Evolutionary conservation across 2,329 filamentous ascomycete species (phyloP).

Genomic region (Zymoseptoria brevis): DNA sequence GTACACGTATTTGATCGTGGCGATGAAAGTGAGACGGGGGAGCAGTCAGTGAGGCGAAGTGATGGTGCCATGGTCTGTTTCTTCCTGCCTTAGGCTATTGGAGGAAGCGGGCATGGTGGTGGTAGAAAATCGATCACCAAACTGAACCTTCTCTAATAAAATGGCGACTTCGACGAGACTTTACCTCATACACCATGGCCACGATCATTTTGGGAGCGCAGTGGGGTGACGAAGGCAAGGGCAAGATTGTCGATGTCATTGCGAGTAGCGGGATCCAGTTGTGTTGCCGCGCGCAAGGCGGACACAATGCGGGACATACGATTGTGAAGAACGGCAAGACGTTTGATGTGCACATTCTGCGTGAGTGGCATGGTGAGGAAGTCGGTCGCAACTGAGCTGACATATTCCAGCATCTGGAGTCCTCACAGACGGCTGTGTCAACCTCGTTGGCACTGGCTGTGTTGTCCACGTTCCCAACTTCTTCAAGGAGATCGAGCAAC

Average conservation of each 20-base stretch:
- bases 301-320: conserved; percentile 52
- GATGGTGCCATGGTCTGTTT: not conserved
- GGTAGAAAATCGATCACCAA: conserved; percentile 1
- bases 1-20: not conserved
- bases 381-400: conserved; percentile 1
- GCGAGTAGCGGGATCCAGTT: conserved; percentile 41
- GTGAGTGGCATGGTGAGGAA: conserved; percentile 16
- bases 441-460: conserved; percentile 60
- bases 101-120: not conserved
- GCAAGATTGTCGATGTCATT: conserved; percentile 48
- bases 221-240: conserved; percentile 54
- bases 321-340: conserved; percentile 33
- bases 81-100: conserved; percentile 1
- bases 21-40: not conserved
- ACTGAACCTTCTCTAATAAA: conserved; percentile 13
- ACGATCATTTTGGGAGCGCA: conserved; percentile 54
- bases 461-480: conserved; percentile 62
- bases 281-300: conserved; percentile 52
- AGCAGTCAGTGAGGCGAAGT: not conserved
- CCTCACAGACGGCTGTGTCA: conserved; percentile 61
- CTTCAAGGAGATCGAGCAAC: conserved; percentile 55
- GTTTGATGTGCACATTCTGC: conserved; percentile 53
- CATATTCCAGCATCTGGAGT: conserved; percentile 53
- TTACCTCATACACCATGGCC: conserved; percentile 29
- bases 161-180: conserved; percentile 14